Evolutionary conservation across 2,329 filamentous ascomycete species (phyloP), one percentile per base, ranked within the genome.

Genomic region (Fusarium azukiicola): DNA sequence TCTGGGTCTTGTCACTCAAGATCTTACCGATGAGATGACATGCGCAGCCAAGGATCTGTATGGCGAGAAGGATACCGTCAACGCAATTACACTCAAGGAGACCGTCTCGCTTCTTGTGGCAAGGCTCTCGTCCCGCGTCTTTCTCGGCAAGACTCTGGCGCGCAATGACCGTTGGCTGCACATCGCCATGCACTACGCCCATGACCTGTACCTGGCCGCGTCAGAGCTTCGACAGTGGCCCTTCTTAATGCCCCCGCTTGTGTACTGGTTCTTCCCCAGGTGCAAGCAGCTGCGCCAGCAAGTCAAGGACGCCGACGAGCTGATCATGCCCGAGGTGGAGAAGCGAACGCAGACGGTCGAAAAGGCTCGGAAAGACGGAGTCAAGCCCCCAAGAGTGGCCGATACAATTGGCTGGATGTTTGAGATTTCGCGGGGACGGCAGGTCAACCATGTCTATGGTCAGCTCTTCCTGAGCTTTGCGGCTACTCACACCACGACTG

Each of bases 61-160:
- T 19, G 58, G 58, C 17, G 23, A 64, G 10, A 64, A 64, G 16
- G 16, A 46, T 21, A 14, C 44, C 8, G 46, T 64, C 17, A 64
- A 64, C 21, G 17, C 21, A 27, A 36, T 64, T 38, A 44, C 11
- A 11, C 23, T 64, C 58, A 64, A 64, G 58, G 16, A 44, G 13
- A 38, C 27, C n/a, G 40, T 64, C 16, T 46, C 40, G 19, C 58
- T 64, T 11, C 14, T 64, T n/a, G 86, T 93, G 14, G 89, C 90
- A 21, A 89, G 90, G 13, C 78, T 92, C 16, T 91, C 91, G 0
- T 89, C 91, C 3, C 86, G 90, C 9, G 87, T 91, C 6, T 92
- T 92, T 74, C 82, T 92, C 4, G 90, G 91, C 6, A 78, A 83
- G 7, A 83, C 85, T 7, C 79, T 91, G 17, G 90, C 89, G 81